A percentile compares a stretch with the other conserved stretches of the same genome.
phyloP scores from a whole-genome alignment of 306 rosid genomes.

The Benincasa hispida region DNA sequence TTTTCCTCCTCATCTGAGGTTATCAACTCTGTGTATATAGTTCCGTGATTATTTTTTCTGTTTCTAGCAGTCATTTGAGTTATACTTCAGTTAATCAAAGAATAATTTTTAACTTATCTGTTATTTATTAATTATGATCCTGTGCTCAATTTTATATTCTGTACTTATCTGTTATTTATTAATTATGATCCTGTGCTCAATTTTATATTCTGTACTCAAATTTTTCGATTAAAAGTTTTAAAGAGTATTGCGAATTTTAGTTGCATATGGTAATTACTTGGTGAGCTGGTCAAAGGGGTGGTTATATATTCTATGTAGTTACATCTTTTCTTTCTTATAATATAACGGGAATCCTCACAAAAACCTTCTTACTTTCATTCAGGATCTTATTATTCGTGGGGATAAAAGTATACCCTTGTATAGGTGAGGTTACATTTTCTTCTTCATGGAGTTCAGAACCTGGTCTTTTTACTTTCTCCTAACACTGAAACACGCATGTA shows the following conservation, averaged over 20 bases:
- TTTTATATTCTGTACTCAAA: not conserved
- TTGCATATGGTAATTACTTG: not conserved
- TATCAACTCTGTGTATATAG: not conserved
- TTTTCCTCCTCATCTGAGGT: not conserved
- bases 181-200: not conserved
- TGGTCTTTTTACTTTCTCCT: constrained; percentile 6
- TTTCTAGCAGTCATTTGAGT: not conserved
- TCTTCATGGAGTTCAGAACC: not conserved
- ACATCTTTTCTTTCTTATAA: not conserved
- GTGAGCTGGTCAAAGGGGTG: not conserved
- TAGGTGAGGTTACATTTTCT: constrained; percentile 40
- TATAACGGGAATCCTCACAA: not conserved
- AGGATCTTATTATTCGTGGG: constrained; percentile 88
- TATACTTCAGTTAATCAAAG: not conserved
- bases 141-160: not conserved
- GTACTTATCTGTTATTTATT: not conserved
- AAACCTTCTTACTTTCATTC: constrained; percentile 6
- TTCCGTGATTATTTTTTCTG: constrained; percentile 9
- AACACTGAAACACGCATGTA: constrained; percentile 16
- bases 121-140: not conserved
- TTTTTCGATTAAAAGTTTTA: not conserved
- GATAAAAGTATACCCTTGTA: constrained; percentile 73
- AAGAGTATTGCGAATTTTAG: not conserved
- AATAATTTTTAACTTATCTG: not conserved
- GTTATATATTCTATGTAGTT: not conserved